Evolutionary conservation across 2,329 filamentous ascomycete genomes (phyloP), one percentile per base, ranked within the genome.

Genomic region (Fusarium citri): DNA sequence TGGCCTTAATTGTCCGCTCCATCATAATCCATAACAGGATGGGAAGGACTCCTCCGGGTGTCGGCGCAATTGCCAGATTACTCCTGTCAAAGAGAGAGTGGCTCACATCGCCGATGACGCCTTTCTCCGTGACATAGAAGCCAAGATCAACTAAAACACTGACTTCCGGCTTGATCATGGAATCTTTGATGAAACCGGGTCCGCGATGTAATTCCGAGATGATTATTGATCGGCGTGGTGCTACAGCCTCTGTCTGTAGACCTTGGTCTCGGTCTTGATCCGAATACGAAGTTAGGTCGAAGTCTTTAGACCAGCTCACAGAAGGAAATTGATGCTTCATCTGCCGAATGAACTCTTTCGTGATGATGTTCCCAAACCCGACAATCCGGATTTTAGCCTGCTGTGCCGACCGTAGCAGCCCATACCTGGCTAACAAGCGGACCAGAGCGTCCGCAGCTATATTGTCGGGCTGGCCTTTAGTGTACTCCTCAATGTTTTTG

Each of bases 21-120:
- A 57, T 57, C 55, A 57, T 57, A 8, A 57, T 43, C 55, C 55
- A 57, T 7, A 26, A 43, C 3, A 57, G 18, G 1, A 57, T 57
- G 2, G 55, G 55, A 9, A 57, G 18, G 2, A 57, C 22, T 26
- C 55, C 55, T 26, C 55, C 55, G 0, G 55, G 55, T 26, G 55
- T 57, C 9, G 55, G 55, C 15, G 55, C 55, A 51, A 57, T 57
- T 34, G 55, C 55, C 5, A 57, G 45, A 43, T 42, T 3, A 26
- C 46, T 34, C 4, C 55, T 43, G 26, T 22, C 55, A 22, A 57
- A 57, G 9, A 57, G 46, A 11, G 22, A 8, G 2, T 51, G 55
- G 34, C 46, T 51, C 14, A 43, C 14, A 22, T 57, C 55, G 4
- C 55, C 55, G 1, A 57, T n/a, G 14, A 57, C 18, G 5, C 55